Evolutionary conservation across 208 protist genomes (phyloP).

Genomic region (Spongospora subterranea): DNA sequence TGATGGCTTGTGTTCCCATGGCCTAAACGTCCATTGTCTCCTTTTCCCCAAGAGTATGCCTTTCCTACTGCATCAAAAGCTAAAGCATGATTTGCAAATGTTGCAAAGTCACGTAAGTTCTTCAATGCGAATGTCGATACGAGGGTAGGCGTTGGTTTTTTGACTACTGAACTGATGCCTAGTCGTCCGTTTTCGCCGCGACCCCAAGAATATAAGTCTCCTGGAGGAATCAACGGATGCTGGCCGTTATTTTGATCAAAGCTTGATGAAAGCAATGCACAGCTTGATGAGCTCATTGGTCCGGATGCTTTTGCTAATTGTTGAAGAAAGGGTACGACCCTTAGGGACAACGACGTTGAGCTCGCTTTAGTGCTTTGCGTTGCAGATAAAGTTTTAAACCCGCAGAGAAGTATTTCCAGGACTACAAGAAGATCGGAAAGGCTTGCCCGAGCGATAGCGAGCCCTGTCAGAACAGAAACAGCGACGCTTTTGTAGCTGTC

Average conservation of each 20-base stretch:
- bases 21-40: slow-evolving; percentile 53
- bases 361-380: neutral
- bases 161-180: neutral
- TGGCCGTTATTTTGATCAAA: neutral
- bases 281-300: neutral
- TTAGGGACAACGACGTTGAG: neutral
- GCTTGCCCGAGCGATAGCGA: slow-evolving; percentile 17
- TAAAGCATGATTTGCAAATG: slow-evolving; percentile 36
- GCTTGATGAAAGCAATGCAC: neutral
- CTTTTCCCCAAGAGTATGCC: slow-evolving; percentile 50
- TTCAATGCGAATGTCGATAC: neutral
- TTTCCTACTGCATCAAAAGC: neutral
- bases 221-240: neutral
- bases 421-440: slow-evolving; percentile 23
- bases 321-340: neutral
- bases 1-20: slow-evolving; percentile 29
- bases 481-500: neutral
- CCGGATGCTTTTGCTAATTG: neutral
- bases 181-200: slow-evolving; percentile 54
- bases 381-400: neutral
- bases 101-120: slow-evolving; percentile 27
- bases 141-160: neutral
- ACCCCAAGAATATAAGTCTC: slow-evolving; percentile 46
- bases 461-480: neutral
- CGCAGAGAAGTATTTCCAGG: neutral